These are phyloP conservation scores for Iberis pinnata DNA, from an alignment of 345 rosid species.

Conservation along the genomic window DNA sequence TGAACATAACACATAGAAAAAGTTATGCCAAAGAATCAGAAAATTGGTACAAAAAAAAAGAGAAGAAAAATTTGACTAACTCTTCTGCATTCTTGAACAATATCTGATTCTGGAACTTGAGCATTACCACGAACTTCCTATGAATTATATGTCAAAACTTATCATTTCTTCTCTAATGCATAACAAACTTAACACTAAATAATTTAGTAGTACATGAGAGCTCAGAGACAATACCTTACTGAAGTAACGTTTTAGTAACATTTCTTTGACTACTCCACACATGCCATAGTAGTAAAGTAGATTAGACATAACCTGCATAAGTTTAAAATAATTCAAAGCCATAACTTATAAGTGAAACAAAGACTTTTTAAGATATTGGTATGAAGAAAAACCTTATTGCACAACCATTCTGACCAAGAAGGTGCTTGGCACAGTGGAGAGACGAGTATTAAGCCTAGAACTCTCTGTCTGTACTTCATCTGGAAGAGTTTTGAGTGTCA, in stretches of 20 bases:
- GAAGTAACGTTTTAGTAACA: slow-evolving; percentile 77
- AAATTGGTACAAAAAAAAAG: slow-evolving; percentile 1
- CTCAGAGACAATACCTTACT: slow-evolving; percentile 63
- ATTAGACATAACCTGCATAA: slow-evolving; percentile 68
- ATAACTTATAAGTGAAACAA: slow-evolving; percentile 12
- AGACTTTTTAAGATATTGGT: slow-evolving; percentile 11
- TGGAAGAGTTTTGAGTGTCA: slow-evolving; percentile 21
- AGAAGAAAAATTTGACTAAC: slow-evolving; percentile 36
- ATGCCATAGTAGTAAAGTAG: slow-evolving; percentile 87
- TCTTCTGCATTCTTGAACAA: slow-evolving; percentile 82
- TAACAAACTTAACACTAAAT: slow-evolving; percentile 6
- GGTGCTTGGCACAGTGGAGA: slow-evolving; percentile 93
- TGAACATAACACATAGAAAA: slow-evolving; percentile 25
- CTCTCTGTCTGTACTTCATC: slow-evolving; percentile 89
- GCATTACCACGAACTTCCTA: slow-evolving; percentile 87
- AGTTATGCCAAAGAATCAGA: slow-evolving; percentile 2
- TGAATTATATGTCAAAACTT: too few relatives aligned
- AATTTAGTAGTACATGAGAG: background rate
- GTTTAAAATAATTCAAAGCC: background rate
- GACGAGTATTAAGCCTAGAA: slow-evolving; percentile 79
- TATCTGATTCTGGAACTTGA: slow-evolving; percentile 85
- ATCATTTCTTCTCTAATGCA: slow-evolving; percentile 19
- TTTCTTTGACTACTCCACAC: slow-evolving; percentile 86
- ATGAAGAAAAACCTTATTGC: slow-evolving; percentile 54
- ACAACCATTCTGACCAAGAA: slow-evolving; percentile 94